Base-by-base conservation (phyloP, 345 rosid genomes). In the Citrus medica region DNA sequence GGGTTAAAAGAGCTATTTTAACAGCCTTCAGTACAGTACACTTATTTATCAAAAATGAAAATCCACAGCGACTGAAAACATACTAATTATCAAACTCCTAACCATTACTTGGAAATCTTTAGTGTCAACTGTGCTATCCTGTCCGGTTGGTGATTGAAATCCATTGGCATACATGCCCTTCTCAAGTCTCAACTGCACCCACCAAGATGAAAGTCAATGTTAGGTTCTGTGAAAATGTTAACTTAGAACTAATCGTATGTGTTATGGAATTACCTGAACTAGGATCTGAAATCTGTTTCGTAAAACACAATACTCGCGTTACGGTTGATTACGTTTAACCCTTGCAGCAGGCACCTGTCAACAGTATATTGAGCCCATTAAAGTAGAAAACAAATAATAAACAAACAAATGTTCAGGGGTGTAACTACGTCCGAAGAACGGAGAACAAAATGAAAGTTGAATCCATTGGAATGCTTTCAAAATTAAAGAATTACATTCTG, bases 181-280 rank as follows among this genome's bases (percentile, higher is more conserved):
- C 81, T 84, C 84, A 9, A 81, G 82, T 84, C 81, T 84, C 84
- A 9, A 81, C 84, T 81, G 76, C 61, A 69, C 37, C 51, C 80
- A 65, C 59, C 42, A 78, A 53, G 27, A 12, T 19, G 27, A 64
- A 3, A 42, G 48, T 0, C 48, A 42, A 9, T 10, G 48, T 42
- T 12, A 12, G 51, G 51, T 42, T 42, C 16, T 42, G 51, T 42
- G 51, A 42, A 42, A 40, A 12, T 12, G 51, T 42, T 3, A 42
- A 42, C 14, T 42, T 12, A 12, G 51, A 42, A 42, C 51, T 16
- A 42, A 42, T 10, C 12, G 4, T 12, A 42, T 12, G 3, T 42
- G 51, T 12, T 42, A 3, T 12, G 51, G 22, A 4, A 51, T 16
- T 51, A 51, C 21, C 56, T 5, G 22, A 51, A 51, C 22, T 17